Evolutionary conservation across 2,329 filamentous ascomycete species (phyloP).

Genomic region (Hymenoscyphus repandus): DNA sequence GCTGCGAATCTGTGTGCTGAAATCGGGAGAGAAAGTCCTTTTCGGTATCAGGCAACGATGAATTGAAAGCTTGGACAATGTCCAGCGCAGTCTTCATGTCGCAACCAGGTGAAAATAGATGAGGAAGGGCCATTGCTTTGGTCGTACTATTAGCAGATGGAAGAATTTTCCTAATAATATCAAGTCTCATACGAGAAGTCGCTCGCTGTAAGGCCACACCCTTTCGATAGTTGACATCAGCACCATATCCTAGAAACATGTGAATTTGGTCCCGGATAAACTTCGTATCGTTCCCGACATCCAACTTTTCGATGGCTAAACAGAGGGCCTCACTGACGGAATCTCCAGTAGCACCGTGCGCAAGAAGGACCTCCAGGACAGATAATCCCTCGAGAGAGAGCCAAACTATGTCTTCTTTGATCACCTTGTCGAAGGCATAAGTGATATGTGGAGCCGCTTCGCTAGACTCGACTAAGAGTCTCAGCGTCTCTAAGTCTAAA

Average conservation of each 20-base stretch:
- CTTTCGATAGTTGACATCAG: conserved; percentile 47
- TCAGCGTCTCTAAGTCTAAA: conserved; percentile 11
- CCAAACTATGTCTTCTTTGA: conserved; percentile 33
- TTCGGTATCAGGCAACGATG: conserved; percentile 47
- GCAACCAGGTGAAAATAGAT: conserved; percentile 42
- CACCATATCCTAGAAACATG: conserved; percentile 47
- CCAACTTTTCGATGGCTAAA: conserved; percentile 38
- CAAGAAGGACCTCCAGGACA: conserved; percentile 42
- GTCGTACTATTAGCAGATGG: conserved; percentile 45
- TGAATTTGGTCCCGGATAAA: conserved; percentile 45
- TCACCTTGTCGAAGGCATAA: neutral
- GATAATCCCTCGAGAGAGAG: conserved; percentile 33
- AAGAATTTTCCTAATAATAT: conserved; percentile 47
- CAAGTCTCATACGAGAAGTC: conserved; percentile 44
- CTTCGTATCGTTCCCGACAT: conserved; percentile 39
- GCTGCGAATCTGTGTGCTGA: conserved; percentile 39
- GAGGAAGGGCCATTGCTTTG: conserved; percentile 49
- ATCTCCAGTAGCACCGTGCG: conserved; percentile 45
- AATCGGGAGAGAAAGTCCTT: conserved; percentile 43
- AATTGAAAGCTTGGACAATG: conserved; percentile 48
- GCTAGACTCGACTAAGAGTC: conserved; percentile 3
- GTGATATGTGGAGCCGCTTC: neutral
- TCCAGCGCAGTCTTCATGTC: conserved; percentile 46
- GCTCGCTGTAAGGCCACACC: conserved; percentile 51
- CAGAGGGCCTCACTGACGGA: conserved; percentile 48